phyloP scores from a whole-genome alignment of 1,284 basidiomycete genomes.

The Ganoderma sinense region DNA sequence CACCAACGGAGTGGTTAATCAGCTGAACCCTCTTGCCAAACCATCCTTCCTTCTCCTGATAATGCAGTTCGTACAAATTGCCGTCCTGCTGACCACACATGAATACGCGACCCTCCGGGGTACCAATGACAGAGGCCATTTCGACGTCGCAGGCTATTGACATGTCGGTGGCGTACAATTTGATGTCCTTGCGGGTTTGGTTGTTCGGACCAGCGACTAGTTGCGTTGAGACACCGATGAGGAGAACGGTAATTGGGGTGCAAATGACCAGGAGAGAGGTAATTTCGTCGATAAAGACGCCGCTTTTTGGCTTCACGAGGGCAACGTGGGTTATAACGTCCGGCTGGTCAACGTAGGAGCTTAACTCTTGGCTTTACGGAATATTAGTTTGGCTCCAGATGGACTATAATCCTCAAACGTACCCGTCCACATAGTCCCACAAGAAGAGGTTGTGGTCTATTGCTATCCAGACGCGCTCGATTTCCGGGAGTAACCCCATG shows the following conservation, averaged over 20 bases:
- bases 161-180: slow-evolving; percentile 92
- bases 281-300: slow-evolving; percentile 95
- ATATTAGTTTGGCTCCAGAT: background rate
- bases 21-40: slow-evolving; percentile 87
- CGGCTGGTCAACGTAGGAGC: slow-evolving; percentile 91
- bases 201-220: slow-evolving; percentile 54
- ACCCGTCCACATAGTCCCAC: slow-evolving; percentile 97
- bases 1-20: slow-evolving; percentile 81
- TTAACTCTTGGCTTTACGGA: slow-evolving; percentile 75
- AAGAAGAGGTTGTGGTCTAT: slow-evolving; percentile 95
- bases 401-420: slow-evolving; percentile 38
- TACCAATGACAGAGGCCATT: slow-evolving; percentile 87
- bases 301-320: slow-evolving; percentile 80
- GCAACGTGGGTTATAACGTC: slow-evolving; percentile 90
- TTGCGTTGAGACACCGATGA: slow-evolving; percentile 84
- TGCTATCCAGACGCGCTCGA: slow-evolving; percentile 95
- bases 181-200: slow-evolving; percentile 73
- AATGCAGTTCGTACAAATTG: slow-evolving; percentile 92
- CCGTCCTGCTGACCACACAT: slow-evolving; percentile 89
- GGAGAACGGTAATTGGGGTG: slow-evolving; percentile 83
- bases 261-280: slow-evolving; percentile 90
- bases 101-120: slow-evolving; percentile 88
- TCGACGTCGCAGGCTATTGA: slow-evolving; percentile 80
- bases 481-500: slow-evolving; percentile 94
- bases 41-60: slow-evolving; percentile 93